Base-by-base conservation (phyloP, 768 basidiomycete genomes). In the Naganishia friedmannii region DNA sequence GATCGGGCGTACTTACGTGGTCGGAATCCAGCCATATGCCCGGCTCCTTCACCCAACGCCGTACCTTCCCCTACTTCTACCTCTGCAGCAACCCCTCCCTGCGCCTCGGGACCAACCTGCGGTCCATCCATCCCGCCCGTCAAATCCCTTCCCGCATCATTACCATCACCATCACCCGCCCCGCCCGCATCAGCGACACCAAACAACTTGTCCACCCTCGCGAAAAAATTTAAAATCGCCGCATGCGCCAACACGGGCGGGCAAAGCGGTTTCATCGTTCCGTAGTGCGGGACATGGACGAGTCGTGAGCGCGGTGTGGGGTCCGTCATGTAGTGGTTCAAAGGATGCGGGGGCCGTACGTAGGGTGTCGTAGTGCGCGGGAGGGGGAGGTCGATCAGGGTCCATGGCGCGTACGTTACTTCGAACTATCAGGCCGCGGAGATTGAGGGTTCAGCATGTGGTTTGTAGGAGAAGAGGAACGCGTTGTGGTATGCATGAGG, bases 191-290 rank as follows among this genome's bases (percentile, higher is more conserved):
- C 9, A 42, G n/a, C 53, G 42, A 29, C 28, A 7, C 42, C 51
- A 12, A 67, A 19, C 26, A 60, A 45, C 53, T 46, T 66, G 21
- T 67, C 67, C 0, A 72, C 32, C 39, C 69, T 42, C 31, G 60
- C 60, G 72, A 82, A 82, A 75, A 83, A 82, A 26, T 75, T 72
- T 63, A 83, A 71, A 58, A 82, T 82, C n/a, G 82, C 81, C 10
- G 81, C 82, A 48, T 82, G 82, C 0, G 77, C 70, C 31, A 83
- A 72, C 54, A 81, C 75, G 7, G 83, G 82, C 0, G 82, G 80
- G 26, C 75, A 70, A 42, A 83, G 60, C 26, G 72, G 63, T 60
- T 82, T 60, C 7, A 68, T 56, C 3, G 73, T 74, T 0, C 81
- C 82, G 68, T 79, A 81, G 73, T 82, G 77, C 21, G 74, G 67